Evolutionary conservation across 495 filamentous ascomycete genomes (phyloP).

Genomic region (Neurospora intermedia): DNA sequence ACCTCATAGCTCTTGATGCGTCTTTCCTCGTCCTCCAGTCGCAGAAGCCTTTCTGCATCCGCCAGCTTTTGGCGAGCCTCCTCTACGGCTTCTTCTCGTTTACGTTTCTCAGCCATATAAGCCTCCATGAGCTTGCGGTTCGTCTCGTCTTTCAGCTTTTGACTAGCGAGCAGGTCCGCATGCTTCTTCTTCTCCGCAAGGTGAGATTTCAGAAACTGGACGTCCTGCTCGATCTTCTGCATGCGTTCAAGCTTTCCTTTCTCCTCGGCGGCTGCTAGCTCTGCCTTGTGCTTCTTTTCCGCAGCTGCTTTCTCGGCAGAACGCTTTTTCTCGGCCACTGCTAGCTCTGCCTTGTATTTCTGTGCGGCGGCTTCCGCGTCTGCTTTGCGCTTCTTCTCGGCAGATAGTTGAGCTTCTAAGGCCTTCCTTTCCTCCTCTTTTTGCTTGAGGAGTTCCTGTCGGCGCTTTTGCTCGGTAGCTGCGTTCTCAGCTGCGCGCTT

Average conservation of each 20-base stretch:
- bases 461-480: background rate
- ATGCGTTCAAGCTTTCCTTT: background rate
- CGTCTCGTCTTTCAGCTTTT: too few species aligned
- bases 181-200: background rate
- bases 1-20: background rate
- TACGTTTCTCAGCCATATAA: too few species aligned
- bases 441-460: background rate
- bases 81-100: background rate
- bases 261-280: background rate
- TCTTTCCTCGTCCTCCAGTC: background rate
- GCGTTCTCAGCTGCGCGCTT: background rate
- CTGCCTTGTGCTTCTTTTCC: background rate
- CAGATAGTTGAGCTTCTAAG: background rate
- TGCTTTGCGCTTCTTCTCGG: background rate
- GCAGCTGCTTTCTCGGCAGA: too few species aligned
- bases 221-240: background rate
- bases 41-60: background rate
- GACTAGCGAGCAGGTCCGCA: background rate
- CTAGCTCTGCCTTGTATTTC: background rate
- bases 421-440: background rate
- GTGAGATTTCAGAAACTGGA: background rate
- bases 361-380: background rate
- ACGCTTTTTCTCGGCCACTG: background rate
- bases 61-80: background rate
- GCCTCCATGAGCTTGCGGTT: too few species aligned